These are phyloP conservation scores for Rostrohypoxylon terebratum DNA, from an alignment of 495 filamentous ascomycete species.

Conservation along the genomic window DNA sequence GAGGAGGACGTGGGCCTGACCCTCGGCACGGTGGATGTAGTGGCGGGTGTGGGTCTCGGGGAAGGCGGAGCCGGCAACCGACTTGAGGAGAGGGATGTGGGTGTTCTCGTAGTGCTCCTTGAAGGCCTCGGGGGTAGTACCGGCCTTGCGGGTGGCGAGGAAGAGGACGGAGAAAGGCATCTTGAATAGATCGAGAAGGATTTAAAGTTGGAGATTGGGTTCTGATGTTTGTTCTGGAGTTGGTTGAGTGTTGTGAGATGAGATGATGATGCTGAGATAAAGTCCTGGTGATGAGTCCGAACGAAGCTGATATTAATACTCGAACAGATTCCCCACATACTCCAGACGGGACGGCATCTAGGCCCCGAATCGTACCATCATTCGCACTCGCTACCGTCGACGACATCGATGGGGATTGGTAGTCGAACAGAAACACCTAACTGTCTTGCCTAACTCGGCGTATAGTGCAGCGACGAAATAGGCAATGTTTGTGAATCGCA, in stretches of 20 bases:
- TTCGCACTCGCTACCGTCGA: slow-evolving; percentile 10
- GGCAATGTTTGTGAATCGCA: slow-evolving; percentile 8
- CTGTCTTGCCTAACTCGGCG: slow-evolving; percentile 1
- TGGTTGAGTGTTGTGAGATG: slow-evolving; percentile 4
- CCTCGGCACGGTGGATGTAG: slow-evolving; percentile 48
- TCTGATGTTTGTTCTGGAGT: slow-evolving; percentile 3
- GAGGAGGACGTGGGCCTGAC: slow-evolving; percentile 39
- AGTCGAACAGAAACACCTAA: background rate
- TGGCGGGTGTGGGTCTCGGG: slow-evolving; percentile 44
- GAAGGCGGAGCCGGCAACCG: slow-evolving; percentile 47
- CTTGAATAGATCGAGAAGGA: slow-evolving; percentile 10
- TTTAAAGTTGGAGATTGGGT: slow-evolving; percentile 12
- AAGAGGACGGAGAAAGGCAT: slow-evolving; percentile 42
- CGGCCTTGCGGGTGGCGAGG: slow-evolving; percentile 49
- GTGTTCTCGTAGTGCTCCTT: slow-evolving; percentile 48
- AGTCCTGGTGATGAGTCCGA: background rate
- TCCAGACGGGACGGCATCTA: background rate
- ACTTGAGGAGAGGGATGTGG: slow-evolving; percentile 50
- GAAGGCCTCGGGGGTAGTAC: slow-evolving; percentile 50
- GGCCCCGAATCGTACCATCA: slow-evolving; percentile 6
- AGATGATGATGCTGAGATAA: background rate
- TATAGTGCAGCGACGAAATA: background rate
- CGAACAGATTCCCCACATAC: slow-evolving; percentile 1
- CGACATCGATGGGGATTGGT: slow-evolving; percentile 1
- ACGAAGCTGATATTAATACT: slow-evolving; percentile 21